Base-by-base conservation (phyloP, 768 basidiomycete species). In the Serendipita sp. region DNA sequence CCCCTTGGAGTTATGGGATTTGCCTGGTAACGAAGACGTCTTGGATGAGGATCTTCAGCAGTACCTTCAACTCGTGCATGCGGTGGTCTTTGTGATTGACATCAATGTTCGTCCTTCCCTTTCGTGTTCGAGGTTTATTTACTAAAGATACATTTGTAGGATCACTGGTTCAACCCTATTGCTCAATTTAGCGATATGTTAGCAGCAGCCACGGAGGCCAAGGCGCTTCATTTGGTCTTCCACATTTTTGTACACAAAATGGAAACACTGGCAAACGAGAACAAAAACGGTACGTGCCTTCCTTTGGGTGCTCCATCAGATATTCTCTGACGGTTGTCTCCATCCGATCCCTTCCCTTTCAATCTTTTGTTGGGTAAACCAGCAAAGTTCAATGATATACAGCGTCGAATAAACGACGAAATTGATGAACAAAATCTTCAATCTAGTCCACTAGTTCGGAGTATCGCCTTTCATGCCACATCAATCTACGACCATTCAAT, bases 161-260 rank as follows among this genome's bases (percentile, higher is more conserved):
- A 60, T 60, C 56, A 60, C n/a, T 60, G 56, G 56, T 60, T 60
- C 56, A 60, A 60, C 35, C 23, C 56, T 32, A 60, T 60, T 60
- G 56, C 56, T 8, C 56, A 60, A 28, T 60, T 60, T 32, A 36
- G 23, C 16, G 56, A 60, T 36, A 60, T 60, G 56, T 28, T 60
- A 8, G 56, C 56, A 5, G 18, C 34, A 8, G 56, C 56, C 8
- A 60, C 56, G 16, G 56, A 60, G 8, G 35, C 35, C n/a, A n/a
- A n/a, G 3, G 56, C 56, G 8, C 23, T 32, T 8, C 56, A 60
- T 60, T 28, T 60, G 16, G 56, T 60, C 23, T 60, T 60, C n/a
- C 56, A 60, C 35, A n/a, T 60, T 11, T 60, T 60, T 36, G 35
- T 60, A 10, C 56, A 60, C 56, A 60, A 60, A 28, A 60, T 60